phyloP scores from a whole-genome alignment of 139 green algal species.

The Closterium sp. region DNA sequence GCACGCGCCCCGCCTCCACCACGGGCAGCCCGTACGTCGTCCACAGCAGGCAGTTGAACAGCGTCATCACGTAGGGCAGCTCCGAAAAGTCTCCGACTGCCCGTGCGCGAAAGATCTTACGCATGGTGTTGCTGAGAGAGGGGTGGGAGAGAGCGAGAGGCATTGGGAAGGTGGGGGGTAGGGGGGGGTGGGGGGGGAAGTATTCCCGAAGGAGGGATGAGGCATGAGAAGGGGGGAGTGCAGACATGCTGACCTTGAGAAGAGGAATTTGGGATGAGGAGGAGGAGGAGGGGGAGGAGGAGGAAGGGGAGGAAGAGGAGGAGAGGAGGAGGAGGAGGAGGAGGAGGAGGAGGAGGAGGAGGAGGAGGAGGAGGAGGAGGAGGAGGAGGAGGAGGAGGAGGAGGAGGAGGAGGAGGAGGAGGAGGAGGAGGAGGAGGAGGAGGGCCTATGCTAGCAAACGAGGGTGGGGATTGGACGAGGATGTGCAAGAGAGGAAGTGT shows the following conservation, averaged over 20 bases:
- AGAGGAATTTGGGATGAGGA: background rate
- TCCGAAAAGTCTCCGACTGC: slow-evolving; percentile 30
- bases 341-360: too few species aligned
- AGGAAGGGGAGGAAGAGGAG: background rate
- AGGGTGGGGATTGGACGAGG: background rate
- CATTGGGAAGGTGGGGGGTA: background rate
- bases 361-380: background rate
- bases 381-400: background rate
- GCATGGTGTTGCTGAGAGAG: slow-evolving; percentile 15
- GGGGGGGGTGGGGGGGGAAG: background rate
- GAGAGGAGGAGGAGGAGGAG: background rate
- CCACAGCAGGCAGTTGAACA: slow-evolving; percentile 47
- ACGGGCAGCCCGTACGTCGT: slow-evolving; percentile 42
- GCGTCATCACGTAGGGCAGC: slow-evolving; percentile 36
- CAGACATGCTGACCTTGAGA: background rate
- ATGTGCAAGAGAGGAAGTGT: background rate
- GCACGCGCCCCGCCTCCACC: slow-evolving; percentile 1
- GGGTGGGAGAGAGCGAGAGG: background rate
- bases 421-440: background rate
- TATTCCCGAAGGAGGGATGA: background rate
- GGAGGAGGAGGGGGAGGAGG: too few species aligned
- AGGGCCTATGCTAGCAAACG: background rate
- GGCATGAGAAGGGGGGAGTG: background rate
- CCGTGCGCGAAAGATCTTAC: background rate
- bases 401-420: background rate